Evolutionary conservation across 768 basidiomycete genomes (phyloP).

Genomic region (Psilocybe sp.): DNA sequence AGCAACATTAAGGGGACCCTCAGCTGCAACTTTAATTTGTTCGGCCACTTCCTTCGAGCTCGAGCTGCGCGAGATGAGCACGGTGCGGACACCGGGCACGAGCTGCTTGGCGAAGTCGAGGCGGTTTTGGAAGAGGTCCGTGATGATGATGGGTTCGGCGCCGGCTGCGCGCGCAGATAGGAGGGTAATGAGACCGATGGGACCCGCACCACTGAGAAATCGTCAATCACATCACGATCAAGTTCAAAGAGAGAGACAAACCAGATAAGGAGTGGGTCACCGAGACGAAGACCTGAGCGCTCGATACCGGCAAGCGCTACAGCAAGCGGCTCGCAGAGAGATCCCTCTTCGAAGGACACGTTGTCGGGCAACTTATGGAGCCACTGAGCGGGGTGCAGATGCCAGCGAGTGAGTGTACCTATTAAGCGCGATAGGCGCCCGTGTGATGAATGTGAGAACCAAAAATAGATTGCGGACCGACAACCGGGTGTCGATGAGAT

Average conservation of each 20-base stretch:
- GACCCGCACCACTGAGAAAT: conserved; percentile 55
- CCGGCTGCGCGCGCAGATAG: conserved; percentile 67
- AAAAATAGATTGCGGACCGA: neutral
- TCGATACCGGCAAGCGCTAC: conserved; percentile 70
- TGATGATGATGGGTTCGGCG: conserved; percentile 68
- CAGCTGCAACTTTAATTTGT: conserved; percentile 50
- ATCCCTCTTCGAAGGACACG: conserved; percentile 65
- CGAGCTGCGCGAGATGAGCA: conserved; percentile 48
- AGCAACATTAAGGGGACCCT: conserved; percentile 44
- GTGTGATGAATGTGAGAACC: neutral
- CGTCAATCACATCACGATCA: neutral
- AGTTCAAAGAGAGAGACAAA: conserved; percentile 18
- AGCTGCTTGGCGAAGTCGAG: conserved; percentile 65
- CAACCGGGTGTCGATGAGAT: no score
- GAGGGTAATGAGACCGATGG: conserved; percentile 61
- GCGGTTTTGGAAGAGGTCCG: conserved; percentile 62
- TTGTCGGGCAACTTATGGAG: conserved; percentile 61
- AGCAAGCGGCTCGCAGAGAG: conserved; percentile 64
- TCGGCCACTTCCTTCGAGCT: conserved; percentile 49
- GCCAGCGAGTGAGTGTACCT: conserved; percentile 67
- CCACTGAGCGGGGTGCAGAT: conserved; percentile 67
- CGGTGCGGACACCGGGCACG: conserved; percentile 55
- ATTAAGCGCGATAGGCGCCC: no score
- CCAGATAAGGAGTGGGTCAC: conserved; percentile 64
- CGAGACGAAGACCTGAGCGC: conserved; percentile 60